phyloP scores from a whole-genome alignment of 73 alveolate genomes.

The Paramecium tetraurelia region DNA sequence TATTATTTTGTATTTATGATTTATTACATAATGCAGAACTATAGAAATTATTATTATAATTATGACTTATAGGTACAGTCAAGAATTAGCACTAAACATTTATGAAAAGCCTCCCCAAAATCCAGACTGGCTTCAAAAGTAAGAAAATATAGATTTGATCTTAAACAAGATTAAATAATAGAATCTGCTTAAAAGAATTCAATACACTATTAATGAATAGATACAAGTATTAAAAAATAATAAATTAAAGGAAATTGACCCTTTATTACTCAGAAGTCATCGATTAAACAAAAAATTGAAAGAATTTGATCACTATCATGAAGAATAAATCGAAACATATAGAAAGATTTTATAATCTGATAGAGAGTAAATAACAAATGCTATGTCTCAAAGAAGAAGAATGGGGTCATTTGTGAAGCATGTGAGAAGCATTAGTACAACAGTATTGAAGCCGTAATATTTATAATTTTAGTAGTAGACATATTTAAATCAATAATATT shows the following conservation, averaged over 20 bases:
- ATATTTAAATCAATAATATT: not conserved
- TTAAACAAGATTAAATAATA: not conserved
- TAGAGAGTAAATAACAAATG: not conserved
- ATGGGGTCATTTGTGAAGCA: not conserved
- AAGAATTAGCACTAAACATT: not conserved
- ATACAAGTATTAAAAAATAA: not conserved
- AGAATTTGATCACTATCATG: not conserved
- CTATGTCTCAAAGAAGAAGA: not conserved
- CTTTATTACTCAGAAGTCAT: not conserved
- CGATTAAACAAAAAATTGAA: not conserved
- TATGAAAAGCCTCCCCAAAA: not conserved
- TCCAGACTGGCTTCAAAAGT: not conserved
- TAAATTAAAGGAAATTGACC: not conserved
- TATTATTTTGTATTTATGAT: not conserved
- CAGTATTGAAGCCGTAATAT: slow-evolving; percentile 8
- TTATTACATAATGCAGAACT: not conserved
- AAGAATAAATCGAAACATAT: not conserved
- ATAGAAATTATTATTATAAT: not conserved
- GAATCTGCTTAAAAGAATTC: not conserved
- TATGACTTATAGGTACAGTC: not conserved
- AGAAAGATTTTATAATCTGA: not conserved
- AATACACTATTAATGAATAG: not conserved
- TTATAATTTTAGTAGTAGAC: not conserved
- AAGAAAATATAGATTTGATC: not conserved
- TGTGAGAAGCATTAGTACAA: not conserved